A percentile compares a stretch with the other conserved stretches of the same genome.
These are phyloP conservation scores for Bauhinia variegata DNA, from an alignment of 306 rosid species.

Conservation along the genomic window DNA sequence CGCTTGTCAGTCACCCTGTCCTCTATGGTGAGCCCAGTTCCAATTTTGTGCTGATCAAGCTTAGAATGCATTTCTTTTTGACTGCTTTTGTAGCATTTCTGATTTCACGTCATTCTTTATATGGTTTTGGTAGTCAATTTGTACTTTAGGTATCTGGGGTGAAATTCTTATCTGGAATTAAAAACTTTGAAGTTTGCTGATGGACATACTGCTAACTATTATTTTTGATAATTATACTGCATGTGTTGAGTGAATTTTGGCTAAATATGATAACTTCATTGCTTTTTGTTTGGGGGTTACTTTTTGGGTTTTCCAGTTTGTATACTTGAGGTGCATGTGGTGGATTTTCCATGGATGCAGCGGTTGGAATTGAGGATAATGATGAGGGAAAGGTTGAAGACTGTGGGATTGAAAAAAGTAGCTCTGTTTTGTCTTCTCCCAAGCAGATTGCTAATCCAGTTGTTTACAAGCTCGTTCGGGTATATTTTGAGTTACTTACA, in stretches of 20 bases:
- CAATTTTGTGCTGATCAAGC: constrained; percentile 13
- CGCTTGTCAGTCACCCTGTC: constrained; percentile 34
- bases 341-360: constrained; percentile 91
- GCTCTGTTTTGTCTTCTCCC: constrained; percentile 65
- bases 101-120: constrained; percentile 1
- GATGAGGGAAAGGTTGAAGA: constrained; percentile 72
- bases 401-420: constrained; percentile 56
- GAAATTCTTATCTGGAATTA: constrained; percentile 1
- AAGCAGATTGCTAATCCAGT: constrained; percentile 77
- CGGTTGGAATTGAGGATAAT: constrained; percentile 76
- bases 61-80: constrained; percentile 35
- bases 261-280: constrained; percentile 30
- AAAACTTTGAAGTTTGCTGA: background rate
- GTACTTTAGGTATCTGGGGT: background rate
- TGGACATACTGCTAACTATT: background rate
- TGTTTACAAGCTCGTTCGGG: constrained; percentile 99
- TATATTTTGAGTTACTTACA: constrained; percentile 29
- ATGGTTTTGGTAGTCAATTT: constrained; percentile 18
- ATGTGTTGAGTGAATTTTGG: constrained; percentile 1
- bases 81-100: constrained; percentile 17
- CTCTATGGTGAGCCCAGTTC: constrained; percentile 70
- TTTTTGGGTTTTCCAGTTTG: constrained; percentile 59
- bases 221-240: constrained; percentile 29
- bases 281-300: constrained; percentile 31
- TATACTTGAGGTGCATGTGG: constrained; percentile 88